phyloP scores from a whole-genome alignment of 2,329 filamentous ascomycete genomes.

The Neurospora sp. region DNA sequence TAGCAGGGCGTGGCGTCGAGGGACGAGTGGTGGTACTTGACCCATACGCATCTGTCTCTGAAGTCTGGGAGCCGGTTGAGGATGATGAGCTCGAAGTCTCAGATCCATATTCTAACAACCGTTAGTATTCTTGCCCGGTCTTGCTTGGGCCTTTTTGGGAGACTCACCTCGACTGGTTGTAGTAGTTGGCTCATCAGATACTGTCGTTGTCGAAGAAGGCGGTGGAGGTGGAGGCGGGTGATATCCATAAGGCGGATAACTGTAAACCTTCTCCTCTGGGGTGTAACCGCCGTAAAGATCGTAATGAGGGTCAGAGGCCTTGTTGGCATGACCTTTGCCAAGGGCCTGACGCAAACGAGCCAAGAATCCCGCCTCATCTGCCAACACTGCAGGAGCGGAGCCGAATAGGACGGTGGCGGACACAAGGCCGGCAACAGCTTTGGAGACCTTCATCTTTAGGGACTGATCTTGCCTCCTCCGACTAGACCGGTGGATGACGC shows the following conservation, averaged over 20 bases:
- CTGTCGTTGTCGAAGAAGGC: not conserved
- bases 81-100: constrained; percentile 3
- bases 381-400: constrained; percentile 12
- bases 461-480: not conserved
- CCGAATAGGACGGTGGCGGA: constrained; percentile 23
- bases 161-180: constrained; percentile 8
- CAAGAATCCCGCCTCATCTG: constrained; percentile 13
- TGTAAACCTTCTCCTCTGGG: constrained; percentile 8
- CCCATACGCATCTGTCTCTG: constrained; percentile 5
- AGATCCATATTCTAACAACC: constrained; percentile 5
- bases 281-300: not conserved
- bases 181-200: not conserved
- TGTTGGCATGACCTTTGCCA: constrained; percentile 1
- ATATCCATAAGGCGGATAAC: constrained; percentile 16
- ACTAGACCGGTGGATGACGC: not conserved
- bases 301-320: not conserved
- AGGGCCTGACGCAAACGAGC: constrained; percentile 12
- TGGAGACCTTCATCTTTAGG: constrained; percentile 28
- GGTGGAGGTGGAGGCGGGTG: constrained; percentile 9
- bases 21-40: constrained; percentile 4
- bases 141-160: not conserved
- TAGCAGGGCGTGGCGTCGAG: constrained; percentile 1
- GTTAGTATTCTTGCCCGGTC: not conserved
- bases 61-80: constrained; percentile 1
- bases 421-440: constrained; percentile 23